A percentile compares a stretch with the other conserved stretches of the same genome.
These are phyloP conservation scores for Toxicodendron radicans DNA, from an alignment of 345 rosid species.

Conservation along the genomic window DNA sequence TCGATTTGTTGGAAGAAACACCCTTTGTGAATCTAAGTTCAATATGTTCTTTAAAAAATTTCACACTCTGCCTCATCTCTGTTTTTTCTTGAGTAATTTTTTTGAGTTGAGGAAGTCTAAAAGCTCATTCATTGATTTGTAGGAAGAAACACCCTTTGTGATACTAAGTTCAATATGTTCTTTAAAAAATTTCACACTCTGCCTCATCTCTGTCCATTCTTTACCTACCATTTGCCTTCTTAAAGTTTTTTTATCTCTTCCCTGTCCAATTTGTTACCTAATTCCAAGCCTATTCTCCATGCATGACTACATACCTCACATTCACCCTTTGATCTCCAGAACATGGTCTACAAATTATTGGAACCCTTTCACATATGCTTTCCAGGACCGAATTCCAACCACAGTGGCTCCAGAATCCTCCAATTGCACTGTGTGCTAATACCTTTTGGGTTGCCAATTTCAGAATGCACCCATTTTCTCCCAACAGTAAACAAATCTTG, in stretches of 20 bases:
- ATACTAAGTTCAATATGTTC: constrained; percentile 24
- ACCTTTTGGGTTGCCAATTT: constrained; percentile 57
- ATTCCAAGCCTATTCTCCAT: constrained; percentile 41
- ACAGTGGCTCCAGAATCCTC: constrained; percentile 48
- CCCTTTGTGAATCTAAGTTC: constrained; percentile 17
- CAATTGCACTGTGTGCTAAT: constrained; percentile 36
- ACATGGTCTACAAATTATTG: constrained; percentile 41
- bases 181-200: constrained; percentile 25
- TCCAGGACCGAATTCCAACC: constrained; percentile 61
- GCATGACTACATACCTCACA: constrained; percentile 40
- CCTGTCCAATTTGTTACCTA: constrained; percentile 32
- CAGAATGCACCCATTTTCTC: constrained; percentile 38
- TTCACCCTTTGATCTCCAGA: constrained; percentile 43
- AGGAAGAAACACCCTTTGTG: constrained; percentile 31
- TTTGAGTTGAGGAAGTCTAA: constrained; percentile 24
- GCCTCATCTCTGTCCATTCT: constrained; percentile 47
- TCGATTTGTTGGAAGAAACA: constrained; percentile 35
- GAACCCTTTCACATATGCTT: constrained; percentile 43
- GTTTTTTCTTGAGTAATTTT: too few relatives aligned
- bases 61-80: constrained; percentile 39
- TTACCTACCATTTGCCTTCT: constrained; percentile 30
- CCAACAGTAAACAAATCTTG: neutral
- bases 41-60: constrained; percentile 19
- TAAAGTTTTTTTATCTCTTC: constrained; percentile 30
- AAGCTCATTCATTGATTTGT: constrained; percentile 24